Evolutionary conservation across 352 stramenopile genomes (phyloP), one percentile per base, ranked within the genome.

Genomic region (Phytophthora cactorum): DNA sequence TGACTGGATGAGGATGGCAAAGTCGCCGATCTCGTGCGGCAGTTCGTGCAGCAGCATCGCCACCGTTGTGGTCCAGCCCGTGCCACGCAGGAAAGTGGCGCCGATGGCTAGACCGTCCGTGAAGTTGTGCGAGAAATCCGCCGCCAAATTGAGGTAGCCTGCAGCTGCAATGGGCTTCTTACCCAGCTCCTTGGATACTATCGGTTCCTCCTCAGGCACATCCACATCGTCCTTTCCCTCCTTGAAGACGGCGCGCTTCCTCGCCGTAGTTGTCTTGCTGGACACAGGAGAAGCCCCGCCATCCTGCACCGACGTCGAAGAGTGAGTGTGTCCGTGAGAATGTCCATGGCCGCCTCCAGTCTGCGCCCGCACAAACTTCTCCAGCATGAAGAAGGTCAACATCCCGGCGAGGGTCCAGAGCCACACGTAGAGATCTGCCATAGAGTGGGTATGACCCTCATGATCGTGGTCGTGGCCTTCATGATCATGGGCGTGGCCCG

Each of bases 121-220:
- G 62, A 98, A 98, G 72, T 97, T 98, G 71, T 98, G 92, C 53
- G 93, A 79, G 41, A 95, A 91, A 64, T 98, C 92, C n/a, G 89
- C 91, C 3, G 84, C 89, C 39, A 98, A 80, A 65, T 97, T 98
- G 6, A 98, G 67, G 65, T 95, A 97, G 1, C 88, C 92, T n/a
- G 86, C 86, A 12, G 90, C 86, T 3, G 86, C 84, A 62, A 93
- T 92, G 45, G 71, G 70, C 59, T 80, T 76, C 44, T 79, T 77
- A 11, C 14, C 32, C n/a, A 52, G 25, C 28, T 32, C 46, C 29
- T 49, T 28, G 14, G 57, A 39, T 45, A 75, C 60, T 29, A 63
- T 49, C 22, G 41, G 34, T 12, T 70, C 49, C 47, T 74, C 52
- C 31, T 53, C 44, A 32, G n/a, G 74, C 46, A 47, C n/a, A 14